Percentiles rank a stretch among this genome's conserved stretches.
phyloP scores from a whole-genome alignment of 139 green algal genomes.

The Tetraselmis striata region DNA sequence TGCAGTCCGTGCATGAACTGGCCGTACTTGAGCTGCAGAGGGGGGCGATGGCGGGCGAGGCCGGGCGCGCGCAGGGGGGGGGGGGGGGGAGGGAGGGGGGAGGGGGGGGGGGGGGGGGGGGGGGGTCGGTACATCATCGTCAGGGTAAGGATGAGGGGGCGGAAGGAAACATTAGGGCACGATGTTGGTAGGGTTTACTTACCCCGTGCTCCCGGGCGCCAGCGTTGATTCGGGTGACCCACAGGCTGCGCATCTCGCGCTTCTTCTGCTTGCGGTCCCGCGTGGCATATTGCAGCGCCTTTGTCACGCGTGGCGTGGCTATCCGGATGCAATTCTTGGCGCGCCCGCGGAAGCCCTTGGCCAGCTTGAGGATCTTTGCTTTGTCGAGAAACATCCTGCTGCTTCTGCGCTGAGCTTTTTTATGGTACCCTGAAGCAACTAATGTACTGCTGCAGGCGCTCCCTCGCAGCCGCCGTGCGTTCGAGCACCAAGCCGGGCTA shows the following conservation, averaged over 20 bases:
- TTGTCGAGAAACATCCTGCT: conserved; percentile 49
- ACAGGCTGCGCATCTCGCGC: conserved; percentile 76
- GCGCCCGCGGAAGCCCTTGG: conserved; percentile 82
- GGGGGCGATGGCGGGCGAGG: neutral
- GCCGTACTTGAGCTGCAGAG: conserved; percentile 77
- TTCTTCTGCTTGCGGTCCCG: conserved; percentile 83
- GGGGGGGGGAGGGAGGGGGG: neutral
- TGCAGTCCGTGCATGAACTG: conserved; percentile 77
- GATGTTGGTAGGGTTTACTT: conserved; percentile 15
- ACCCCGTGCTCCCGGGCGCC: conserved; percentile 80
- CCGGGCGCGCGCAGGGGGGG: too few species aligned
- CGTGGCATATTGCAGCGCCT: conserved; percentile 87
- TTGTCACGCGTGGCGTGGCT: conserved; percentile 79
- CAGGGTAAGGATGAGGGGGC: too few species aligned
- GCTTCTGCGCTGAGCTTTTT: too few species aligned
- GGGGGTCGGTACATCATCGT: neutral
- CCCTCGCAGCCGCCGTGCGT: too few species aligned
- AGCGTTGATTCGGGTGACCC: conserved; percentile 88
- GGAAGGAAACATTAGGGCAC: neutral
- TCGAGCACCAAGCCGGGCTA: too few species aligned
- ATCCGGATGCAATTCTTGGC: conserved; percentile 88
- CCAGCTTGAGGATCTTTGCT: conserved; percentile 76
- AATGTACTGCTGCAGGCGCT: too few species aligned
- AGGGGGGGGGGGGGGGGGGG: neutral
- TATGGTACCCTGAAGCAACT: too few species aligned